Evolutionary conservation across 2,329 filamentous ascomycete genomes (phyloP), one percentile per base, ranked within the genome.

Genomic region (Fusarium sp.): DNA sequence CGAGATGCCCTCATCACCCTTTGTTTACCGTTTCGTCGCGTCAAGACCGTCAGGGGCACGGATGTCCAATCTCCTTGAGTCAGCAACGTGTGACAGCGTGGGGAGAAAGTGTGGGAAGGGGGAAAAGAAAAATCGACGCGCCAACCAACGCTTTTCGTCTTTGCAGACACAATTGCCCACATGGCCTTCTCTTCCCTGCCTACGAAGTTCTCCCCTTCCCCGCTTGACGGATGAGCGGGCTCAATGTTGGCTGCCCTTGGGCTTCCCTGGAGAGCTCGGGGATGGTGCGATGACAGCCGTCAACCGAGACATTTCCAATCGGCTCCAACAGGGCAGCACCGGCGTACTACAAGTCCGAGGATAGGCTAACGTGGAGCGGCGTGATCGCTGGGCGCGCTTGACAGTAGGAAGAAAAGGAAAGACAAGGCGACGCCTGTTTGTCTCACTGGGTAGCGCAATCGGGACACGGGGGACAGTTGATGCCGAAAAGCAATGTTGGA

Each of bases 271-370:
- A 11, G 48, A 48, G 27, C 35, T 56, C 27, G 59, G 45, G 52
- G 60, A 64, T 35, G 54, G 66, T 67, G 59, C 37, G 41, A 65
- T 73, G 70, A 68, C 73, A 66, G 66, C 43, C 69, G 39, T 20
- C 64, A 71, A 67, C 64, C 64, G 58, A 75, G 70, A 75, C 70
- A 76, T 73, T 64, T 64, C 30, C 62, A 61, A 59, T 59, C 59
- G 41, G 52, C 16, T 56, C 41, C 48, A 52, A 52, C 27, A 32
- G 48, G 48, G 48, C 25, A 30, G 20, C 65, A 20, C 56, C 30
- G 25, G 61, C 48, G 18, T 39, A 23, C 34, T 35, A 45, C 32
- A 52, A 39, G 25, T 43, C 60, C 18, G 23, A 45, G 35, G 14
- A 39, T 39, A 20, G 52, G 23, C 64, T 61, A 61, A 68, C 66